Evolutionary conservation across 805 yeast genomes (phyloP), one percentile per base, ranked within the genome.

Genomic region (Nakazawaea pomicola): DNA sequence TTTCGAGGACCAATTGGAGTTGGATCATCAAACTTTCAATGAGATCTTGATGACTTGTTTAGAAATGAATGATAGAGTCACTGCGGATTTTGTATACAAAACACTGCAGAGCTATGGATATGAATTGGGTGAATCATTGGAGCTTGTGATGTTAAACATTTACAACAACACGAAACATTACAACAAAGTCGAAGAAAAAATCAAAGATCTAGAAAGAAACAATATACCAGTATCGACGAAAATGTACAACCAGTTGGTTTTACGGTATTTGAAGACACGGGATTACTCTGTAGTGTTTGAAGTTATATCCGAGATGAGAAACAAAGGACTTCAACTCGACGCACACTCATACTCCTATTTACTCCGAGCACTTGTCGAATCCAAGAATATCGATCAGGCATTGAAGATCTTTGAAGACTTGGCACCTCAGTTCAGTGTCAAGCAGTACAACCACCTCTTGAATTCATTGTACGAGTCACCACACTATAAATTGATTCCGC

Each of bases 261-360:
- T 57, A 4, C 45, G 55, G 2, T 62, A 64, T 32, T 44, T 58
- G 6, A 36, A 44, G 21, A 40, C 56, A 2, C 43, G 55, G 7
- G 63, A 62, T 29, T 14, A 35, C 14, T 41, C 30, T 4, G 40
- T 53, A n/a, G 64, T 59, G 1, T 40, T 45, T 28, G 44, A 46
- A 10, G 18, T 58, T 7, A 55, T 55, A 44, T n/a, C 44, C 6
- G 50, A 60, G 49, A 59, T 58, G 11, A 48, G 49, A 12, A 24
- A 30, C 8, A 36, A 53, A 6, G 50, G 46, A 1, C 19, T 47
- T 4, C 30, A 43, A 16, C 55, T 60, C 4, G 57, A 57, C 21
- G 50, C 49, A 1, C 46, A 45, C 8, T 43, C 61, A 7, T 60
- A 58, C 46, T 56, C 57, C 11, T 51, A 64, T 7, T 49, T 67